Evolutionary conservation across 176 grass and related monocot genomes (phyloP), one percentile per base, ranked within the genome.

Genomic region (Avena eriantha): DNA sequence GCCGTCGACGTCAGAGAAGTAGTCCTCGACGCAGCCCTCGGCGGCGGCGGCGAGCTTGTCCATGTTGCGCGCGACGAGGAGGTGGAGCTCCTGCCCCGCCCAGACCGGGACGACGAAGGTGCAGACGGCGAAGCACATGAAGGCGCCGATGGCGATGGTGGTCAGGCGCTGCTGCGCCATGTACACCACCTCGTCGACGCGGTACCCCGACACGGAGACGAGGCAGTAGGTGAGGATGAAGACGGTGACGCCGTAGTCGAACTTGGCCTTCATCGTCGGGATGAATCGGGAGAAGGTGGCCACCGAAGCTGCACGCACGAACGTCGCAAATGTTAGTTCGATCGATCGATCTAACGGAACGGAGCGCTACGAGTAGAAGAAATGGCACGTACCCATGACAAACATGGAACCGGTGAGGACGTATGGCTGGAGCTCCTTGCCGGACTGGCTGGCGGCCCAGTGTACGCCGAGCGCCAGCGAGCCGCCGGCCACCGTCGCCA

Each of bases 141-240:
- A 83, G 10, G 89, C 85, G 34, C 93, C 93, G 31, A 95, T 90
- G 70, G 87, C 81, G 80, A 95, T 78, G 39, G 93, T 95, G 45
- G 88, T 86, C 0, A 95, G 6, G 15, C 93, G 93, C 48, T 92
- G 81, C 48, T 80, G 39, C 35, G 85, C 90, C 82, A 95, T 31
- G 15, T 33, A 13, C 8, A 90, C 18, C 18, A 95, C 69, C 34
- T 39, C 73, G 39, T 95, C 90, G 24, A 83, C 88, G 24, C 90
- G 93, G 77, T 92, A 95, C 45, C 93, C 93, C 0, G 93, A 90
- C 34, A 95, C 90, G 3, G 93, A 88, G 19, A 95, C 88, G 57
- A 95, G 53, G 87, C 93, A 90, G 81, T 88, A 95, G 73, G 93
- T 92, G 49, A 95, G 87, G 78, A 95, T 95, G 67, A 95, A 95